These are phyloP conservation scores for Acacia concinna DNA, from an alignment of 331 rosid genomes.

Conservation along the genomic window DNA sequence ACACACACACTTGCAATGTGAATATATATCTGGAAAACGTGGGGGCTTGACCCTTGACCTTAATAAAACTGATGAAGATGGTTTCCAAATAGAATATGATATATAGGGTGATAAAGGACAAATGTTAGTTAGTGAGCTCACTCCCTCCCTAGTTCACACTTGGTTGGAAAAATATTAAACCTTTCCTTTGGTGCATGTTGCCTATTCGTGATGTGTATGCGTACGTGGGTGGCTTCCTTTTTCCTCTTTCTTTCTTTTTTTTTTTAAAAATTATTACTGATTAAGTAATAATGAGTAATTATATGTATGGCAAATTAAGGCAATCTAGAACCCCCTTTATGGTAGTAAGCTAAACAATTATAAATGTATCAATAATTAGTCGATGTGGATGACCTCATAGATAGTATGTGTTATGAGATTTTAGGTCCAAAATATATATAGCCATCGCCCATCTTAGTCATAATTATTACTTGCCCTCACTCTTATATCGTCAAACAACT, in stretches of 20 bases:
- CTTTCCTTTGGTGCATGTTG: conserved; percentile 4
- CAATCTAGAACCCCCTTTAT: neutral
- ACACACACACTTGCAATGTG: neutral
- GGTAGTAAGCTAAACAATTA: neutral
- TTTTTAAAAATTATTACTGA: no score
- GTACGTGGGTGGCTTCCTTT: neutral
- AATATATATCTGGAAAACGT: neutral
- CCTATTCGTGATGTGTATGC: neutral
- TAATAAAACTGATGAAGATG: neutral
- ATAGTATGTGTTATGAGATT: neutral
- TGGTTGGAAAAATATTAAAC: conserved; percentile 29
- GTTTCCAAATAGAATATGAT: neutral
- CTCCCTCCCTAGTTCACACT: neutral
- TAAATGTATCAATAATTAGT: conserved; percentile 18
- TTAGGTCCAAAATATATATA: conserved; percentile 7
- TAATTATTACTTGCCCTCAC: neutral
- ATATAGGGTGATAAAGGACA: neutral
- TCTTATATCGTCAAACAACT: conserved; percentile 32
- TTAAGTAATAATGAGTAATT: neutral
- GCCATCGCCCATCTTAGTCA: neutral
- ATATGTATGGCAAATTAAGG: neutral
- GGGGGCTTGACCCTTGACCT: neutral
- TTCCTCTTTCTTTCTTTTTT: no score
- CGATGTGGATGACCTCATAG: neutral
- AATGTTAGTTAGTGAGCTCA: neutral